phyloP scores from a whole-genome alignment of 2,329 filamentous ascomycete species.

The Daldinia sp. region DNA sequence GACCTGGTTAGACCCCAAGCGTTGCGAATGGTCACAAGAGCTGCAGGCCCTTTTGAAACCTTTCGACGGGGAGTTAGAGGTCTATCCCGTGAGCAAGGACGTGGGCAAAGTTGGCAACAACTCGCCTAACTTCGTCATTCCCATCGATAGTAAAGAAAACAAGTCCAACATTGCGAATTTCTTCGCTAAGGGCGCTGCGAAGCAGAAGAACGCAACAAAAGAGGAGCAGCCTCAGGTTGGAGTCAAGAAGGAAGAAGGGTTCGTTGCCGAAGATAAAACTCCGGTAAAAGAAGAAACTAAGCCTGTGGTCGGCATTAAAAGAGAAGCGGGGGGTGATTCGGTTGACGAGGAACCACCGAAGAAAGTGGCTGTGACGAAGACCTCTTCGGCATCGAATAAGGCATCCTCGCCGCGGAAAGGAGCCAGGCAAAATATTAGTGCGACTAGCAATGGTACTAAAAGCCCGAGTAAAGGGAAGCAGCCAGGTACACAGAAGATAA shows the following conservation, averaged over 20 bases:
- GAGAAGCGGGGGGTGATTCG: slow-evolving; percentile 43
- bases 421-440: slow-evolving; percentile 54
- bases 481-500: slow-evolving; percentile 60
- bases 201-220: slow-evolving; percentile 45
- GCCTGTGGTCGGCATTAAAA: slow-evolving; percentile 44
- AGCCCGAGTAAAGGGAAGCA: slow-evolving; percentile 51
- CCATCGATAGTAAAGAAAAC: slow-evolving; percentile 85
- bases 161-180: slow-evolving; percentile 96
- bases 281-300: slow-evolving; percentile 22
- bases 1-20: slow-evolving; percentile 82
- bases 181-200: slow-evolving; percentile 72
- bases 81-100: slow-evolving; percentile 87
- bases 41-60: slow-evolving; percentile 85
- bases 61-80: slow-evolving; percentile 81
- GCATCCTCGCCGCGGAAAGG: slow-evolving; percentile 44
- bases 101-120: slow-evolving; percentile 96
- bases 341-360: slow-evolving; percentile 47
- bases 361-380: slow-evolving; percentile 39
- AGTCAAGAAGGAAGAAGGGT: slow-evolving; percentile 45
- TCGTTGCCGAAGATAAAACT: slow-evolving; percentile 31
- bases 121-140: slow-evolving; percentile 84
- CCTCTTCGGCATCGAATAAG: slow-evolving; percentile 40
- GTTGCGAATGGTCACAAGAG: slow-evolving; percentile 79
- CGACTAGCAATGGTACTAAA: slow-evolving; percentile 56
- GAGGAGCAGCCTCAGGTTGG: slow-evolving; percentile 45